Base-by-base conservation (phyloP, 768 basidiomycete species). In the Leccinum uliginosum region DNA sequence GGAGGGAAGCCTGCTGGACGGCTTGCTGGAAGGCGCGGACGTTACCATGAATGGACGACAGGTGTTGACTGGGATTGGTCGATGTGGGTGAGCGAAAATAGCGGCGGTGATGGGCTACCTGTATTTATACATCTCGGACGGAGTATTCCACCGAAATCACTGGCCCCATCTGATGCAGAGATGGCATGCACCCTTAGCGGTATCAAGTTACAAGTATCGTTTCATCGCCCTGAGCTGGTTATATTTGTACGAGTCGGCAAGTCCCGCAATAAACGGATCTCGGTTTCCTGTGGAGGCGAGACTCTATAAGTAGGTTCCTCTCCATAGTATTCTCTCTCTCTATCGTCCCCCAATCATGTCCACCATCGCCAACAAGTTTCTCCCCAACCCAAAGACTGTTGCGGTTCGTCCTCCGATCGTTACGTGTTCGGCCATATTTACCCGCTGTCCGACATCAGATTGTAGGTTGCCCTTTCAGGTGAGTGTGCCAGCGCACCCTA, bases 381-480 rank as follows among this genome's bases (percentile, higher is more conserved):
- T 73, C 49, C 66, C 76, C 3, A 74, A 87, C 55, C 90, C 91
- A 34, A 86, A 83, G 75, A 92, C 89, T 0, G 79, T 84, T 38
- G 90, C 89, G 50, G 93, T 94, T 69, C 72, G 91, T 81, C n/a
- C 12, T 44, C 12, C n/a, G 38, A 15, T 40, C 30, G 34, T 23
- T 56, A 27, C 45, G 23, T 26, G 51, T 40, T 19, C 23, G 6
- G 8, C 2, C 30, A 30, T 30, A n/a, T 59, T 65, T 52, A 66
- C 49, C 57, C 58, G 29, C 53, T 35, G 35, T 49, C 35, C n/a
- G n/a, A 5, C 59, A 21, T 45, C 11, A 94, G 88, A 90, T 98
- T 65, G 86, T 98, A 27, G 93, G 92, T 26, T 97, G 94, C 75
- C 95, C 95, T 15, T 97, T 97, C 81, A 93, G 90, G 93, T 92